phyloP scores from a whole-genome alignment of 2,329 filamentous ascomycete species.

The Apiospora kogelbergensis region DNA sequence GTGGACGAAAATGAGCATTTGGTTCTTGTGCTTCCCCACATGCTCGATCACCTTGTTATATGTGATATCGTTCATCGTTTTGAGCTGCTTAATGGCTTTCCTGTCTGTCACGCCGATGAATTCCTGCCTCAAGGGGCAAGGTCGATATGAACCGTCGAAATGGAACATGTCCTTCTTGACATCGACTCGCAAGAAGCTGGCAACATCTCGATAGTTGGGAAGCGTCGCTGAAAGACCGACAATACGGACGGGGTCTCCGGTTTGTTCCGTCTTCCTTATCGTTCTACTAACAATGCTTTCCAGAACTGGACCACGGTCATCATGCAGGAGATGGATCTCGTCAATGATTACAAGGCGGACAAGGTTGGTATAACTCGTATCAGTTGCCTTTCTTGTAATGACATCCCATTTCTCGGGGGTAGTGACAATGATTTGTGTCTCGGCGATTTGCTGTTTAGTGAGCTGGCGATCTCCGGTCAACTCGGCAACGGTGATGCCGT shows the following conservation, averaged over 20 bases:
- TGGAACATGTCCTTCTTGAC: constrained; percentile 85
- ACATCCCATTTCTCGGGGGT: constrained; percentile 99
- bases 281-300: constrained; percentile 97
- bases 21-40: constrained; percentile 87
- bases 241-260: constrained; percentile 86
- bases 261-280: constrained; percentile 90
- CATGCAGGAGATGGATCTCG: constrained; percentile 95
- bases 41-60: constrained; percentile 98
- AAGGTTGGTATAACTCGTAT: constrained; percentile 95
- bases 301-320: constrained; percentile 92
- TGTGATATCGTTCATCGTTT: constrained; percentile 99
- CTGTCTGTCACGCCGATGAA: constrained; percentile 97
- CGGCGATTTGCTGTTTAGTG: constrained; percentile 96
- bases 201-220: constrained; percentile 95
- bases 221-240: constrained; percentile 92
- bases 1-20: constrained; percentile 99
- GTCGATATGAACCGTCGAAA: constrained; percentile 91
- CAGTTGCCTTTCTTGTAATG: constrained; percentile 95
- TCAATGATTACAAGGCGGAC: constrained; percentile 95
- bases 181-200: constrained; percentile 90
- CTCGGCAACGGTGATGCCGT: constrained; percentile 91
- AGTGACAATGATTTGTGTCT: constrained; percentile 97
- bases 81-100: constrained; percentile 97
- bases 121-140: constrained; percentile 92
- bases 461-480: constrained; percentile 96